Conservation (phyloP, 164 flowering plant species). For the Taxillus chinensis region DNA sequence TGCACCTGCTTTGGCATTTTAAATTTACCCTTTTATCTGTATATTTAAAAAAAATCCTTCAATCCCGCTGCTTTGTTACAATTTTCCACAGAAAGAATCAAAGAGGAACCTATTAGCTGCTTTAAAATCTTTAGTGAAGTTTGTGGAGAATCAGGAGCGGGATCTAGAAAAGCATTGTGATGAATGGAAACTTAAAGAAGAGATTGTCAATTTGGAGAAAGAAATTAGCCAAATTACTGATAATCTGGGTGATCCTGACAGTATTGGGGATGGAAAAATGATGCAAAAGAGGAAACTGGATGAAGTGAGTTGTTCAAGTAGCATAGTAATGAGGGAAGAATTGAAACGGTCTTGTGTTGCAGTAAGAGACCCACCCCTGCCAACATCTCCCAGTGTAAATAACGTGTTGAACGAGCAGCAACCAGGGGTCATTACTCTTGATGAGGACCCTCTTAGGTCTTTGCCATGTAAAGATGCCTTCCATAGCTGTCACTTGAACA, state of each 20-base stretch:
- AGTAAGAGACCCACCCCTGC: slow-evolving; percentile 1
- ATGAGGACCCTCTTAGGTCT: slow-evolving; percentile 4
- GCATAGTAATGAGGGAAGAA: slow-evolving; percentile 12
- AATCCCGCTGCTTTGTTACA: too few relatives aligned
- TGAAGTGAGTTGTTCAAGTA: slow-evolving; percentile 17
- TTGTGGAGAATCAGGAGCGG: slow-evolving; percentile 28
- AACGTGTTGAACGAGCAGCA: slow-evolving; percentile 14
- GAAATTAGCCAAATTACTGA: slow-evolving; percentile 13
- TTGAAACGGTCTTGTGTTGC: slow-evolving; percentile 18
- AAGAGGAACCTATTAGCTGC: slow-evolving; percentile 29
- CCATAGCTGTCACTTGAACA: not conserved
- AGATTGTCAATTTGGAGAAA: slow-evolving; percentile 29
- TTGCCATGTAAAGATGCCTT: slow-evolving; percentile 2
- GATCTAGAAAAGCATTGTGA: slow-evolving; percentile 26
- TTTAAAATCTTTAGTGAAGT: slow-evolving; percentile 26
- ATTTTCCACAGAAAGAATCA: slow-evolving; percentile 28
- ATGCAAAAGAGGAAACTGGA: slow-evolving; percentile 24
- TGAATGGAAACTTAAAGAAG: slow-evolving; percentile 26
- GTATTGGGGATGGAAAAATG: slow-evolving; percentile 8
- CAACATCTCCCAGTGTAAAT: not conserved
- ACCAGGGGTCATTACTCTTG: not conserved
- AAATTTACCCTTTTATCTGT: not conserved
- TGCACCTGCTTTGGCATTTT: not conserved
- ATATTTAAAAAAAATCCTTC: too few relatives aligned
- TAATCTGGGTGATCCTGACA: slow-evolving; percentile 9